Conservation (phyloP, 768 basidiomycete species). For the Gautieria morchelliformis region DNA sequence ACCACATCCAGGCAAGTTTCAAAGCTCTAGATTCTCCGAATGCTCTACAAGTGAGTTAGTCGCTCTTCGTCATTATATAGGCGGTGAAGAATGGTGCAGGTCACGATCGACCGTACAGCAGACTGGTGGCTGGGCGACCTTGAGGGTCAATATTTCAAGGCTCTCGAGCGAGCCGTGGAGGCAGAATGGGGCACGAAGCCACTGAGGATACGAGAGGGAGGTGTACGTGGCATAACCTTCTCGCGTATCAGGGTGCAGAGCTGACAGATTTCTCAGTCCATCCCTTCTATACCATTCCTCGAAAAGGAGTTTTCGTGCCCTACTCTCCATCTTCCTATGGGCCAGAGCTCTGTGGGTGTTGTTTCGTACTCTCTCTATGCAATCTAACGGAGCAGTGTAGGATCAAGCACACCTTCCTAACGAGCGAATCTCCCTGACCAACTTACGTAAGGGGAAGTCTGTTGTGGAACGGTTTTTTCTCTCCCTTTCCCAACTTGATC, state of each 20-base stretch:
- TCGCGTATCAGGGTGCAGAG: neutral
- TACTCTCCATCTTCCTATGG: constrained; percentile 90
- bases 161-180: constrained; percentile 70
- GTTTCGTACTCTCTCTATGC: neutral
- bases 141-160: constrained; percentile 77
- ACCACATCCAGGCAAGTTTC: constrained; percentile 54
- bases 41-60: constrained; percentile 47
- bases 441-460: constrained; percentile 67
- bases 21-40: constrained; percentile 56
- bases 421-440: constrained; percentile 80
- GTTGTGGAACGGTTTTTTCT: constrained; percentile 60
- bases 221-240: constrained; percentile 40
- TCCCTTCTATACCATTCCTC: constrained; percentile 87
- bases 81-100: constrained; percentile 29
- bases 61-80: neutral
- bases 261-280: constrained; percentile 45
- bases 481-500: constrained; percentile 1
- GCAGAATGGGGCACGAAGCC: constrained; percentile 86
- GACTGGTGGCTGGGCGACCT: constrained; percentile 96
- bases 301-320: constrained; percentile 87
- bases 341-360: constrained; percentile 69
- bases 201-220: constrained; percentile 86
- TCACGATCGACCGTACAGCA: constrained; percentile 72
- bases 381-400: constrained; percentile 25
- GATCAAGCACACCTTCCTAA: constrained; percentile 91